These are phyloP conservation scores for Apiospora arundinis DNA, from an alignment of 2,329 filamentous ascomycete genomes.

Conservation along the genomic window DNA sequence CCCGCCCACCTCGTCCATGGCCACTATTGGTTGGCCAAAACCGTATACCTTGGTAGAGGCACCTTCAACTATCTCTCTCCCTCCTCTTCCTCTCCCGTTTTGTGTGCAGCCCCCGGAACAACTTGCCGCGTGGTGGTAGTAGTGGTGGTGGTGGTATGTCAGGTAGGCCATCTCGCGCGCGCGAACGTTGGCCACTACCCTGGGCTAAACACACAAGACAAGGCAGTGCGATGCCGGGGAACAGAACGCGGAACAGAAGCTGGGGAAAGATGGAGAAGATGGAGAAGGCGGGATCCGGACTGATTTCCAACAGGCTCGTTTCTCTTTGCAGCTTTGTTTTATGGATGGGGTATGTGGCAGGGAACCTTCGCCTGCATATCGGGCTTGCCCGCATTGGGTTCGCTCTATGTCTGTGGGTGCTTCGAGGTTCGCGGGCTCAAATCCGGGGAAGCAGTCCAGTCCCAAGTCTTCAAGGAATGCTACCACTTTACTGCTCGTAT, in stretches of 20 bases:
- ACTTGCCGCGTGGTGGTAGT: not conserved
- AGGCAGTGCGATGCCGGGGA: not conserved
- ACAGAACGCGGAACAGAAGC: not conserved
- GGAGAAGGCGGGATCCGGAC: not conserved
- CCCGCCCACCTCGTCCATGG: not conserved
- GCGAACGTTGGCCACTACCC: not conserved
- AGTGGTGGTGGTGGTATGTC: too few species aligned
- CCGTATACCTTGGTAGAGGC: not conserved
- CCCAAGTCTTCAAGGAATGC: not conserved
- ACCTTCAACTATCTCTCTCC: not conserved
- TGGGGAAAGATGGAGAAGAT: conserved; percentile 1
- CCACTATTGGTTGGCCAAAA: not conserved
- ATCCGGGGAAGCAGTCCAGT: conserved; percentile 1
- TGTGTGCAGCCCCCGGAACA: not conserved
- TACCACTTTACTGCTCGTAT: not conserved
- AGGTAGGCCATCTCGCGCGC: not conserved
- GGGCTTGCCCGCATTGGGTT: not conserved
- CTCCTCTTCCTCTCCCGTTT: not conserved
- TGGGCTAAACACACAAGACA: not conserved
- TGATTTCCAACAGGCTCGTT: not conserved
- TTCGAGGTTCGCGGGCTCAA: not conserved
- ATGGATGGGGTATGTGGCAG: not conserved
- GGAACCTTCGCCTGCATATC: not conserved
- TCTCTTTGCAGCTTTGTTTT: not conserved
- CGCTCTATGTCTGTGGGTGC: not conserved